A percentile compares a stretch with the other conserved stretches of the same genome.
Evolutionary conservation across 805 yeast species (phyloP).

Genomic region (Wickerhamiella sergipiensis): DNA sequence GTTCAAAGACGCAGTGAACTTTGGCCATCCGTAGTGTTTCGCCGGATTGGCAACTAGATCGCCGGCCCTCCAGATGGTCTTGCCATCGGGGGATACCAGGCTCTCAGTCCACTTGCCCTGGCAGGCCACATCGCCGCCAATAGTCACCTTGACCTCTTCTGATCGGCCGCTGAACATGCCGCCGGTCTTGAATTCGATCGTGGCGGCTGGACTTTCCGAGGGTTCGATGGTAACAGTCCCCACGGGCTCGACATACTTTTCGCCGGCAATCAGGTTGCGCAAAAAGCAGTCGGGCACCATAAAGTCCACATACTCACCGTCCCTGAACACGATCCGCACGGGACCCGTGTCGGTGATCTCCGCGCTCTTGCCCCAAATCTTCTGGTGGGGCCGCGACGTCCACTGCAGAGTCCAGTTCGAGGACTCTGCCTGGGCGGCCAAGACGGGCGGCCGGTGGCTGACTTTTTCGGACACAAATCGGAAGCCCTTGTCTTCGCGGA

Average conservation of each 20-base stretch:
- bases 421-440: conserved; percentile 70
- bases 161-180: conserved; percentile 81
- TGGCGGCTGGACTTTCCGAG: conserved; percentile 54
- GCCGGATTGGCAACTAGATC: conserved; percentile 42
- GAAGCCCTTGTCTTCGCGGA: conserved; percentile 67
- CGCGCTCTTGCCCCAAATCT: conserved; percentile 89
- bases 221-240: conserved; percentile 53
- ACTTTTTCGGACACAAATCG: conserved; percentile 77
- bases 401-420: conserved; percentile 42
- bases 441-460: conserved; percentile 70
- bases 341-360: conserved; percentile 70
- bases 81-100: conserved; percentile 3
- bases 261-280: conserved; percentile 87
- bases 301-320: conserved; percentile 70
- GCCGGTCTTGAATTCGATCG: conserved; percentile 61
- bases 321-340: conserved; percentile 38
- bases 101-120: conserved; percentile 76
- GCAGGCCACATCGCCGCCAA: conserved; percentile 15
- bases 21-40: conserved; percentile 73
- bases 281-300: conserved; percentile 67
- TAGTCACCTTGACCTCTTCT: conserved; percentile 37
- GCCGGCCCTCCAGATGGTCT: conserved; percentile 59
- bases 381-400: conserved; percentile 45
- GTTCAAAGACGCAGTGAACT: conserved; percentile 68
- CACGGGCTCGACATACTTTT: conserved; percentile 80